A percentile compares a stretch with the other conserved stretches of the same genome.
These are phyloP conservation scores for Suhomyces bokatorum DNA, from an alignment of 1,139 yeast species.

Conservation along the genomic window DNA sequence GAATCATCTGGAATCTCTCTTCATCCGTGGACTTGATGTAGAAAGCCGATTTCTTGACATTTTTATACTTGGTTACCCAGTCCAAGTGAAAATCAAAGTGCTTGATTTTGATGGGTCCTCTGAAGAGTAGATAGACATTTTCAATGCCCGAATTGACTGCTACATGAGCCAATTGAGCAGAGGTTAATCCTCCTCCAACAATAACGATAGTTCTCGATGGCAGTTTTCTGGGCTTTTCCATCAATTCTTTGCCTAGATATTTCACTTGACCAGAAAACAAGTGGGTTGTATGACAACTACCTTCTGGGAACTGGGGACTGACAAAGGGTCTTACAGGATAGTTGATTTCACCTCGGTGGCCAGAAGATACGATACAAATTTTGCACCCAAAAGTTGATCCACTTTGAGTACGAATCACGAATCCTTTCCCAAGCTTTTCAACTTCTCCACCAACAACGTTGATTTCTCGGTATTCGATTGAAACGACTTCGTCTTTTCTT, in stretches of 20 bases:
- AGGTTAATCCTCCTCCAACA: slow-evolving; percentile 52
- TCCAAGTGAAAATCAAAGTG: slow-evolving; percentile 54
- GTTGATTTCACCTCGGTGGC: slow-evolving; percentile 42
- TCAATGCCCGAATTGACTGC: slow-evolving; percentile 33
- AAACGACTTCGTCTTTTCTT: slow-evolving; percentile 35
- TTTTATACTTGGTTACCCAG: slow-evolving; percentile 54
- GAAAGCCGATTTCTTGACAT: slow-evolving; percentile 43
- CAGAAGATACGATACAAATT: slow-evolving; percentile 41
- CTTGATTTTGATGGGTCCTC: slow-evolving; percentile 46
- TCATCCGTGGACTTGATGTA: slow-evolving; percentile 46
- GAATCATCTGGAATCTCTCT: slow-evolving; percentile 42
- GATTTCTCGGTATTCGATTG: slow-evolving; percentile 32
- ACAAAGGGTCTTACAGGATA: slow-evolving; percentile 33
- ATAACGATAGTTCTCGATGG: slow-evolving; percentile 31
- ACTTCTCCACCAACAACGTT: slow-evolving; percentile 26
- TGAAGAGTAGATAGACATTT: slow-evolving; percentile 35
- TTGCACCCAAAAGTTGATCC: slow-evolving; percentile 36
- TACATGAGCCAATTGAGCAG: slow-evolving; percentile 49
- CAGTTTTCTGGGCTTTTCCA: slow-evolving; percentile 17
- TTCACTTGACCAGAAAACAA: slow-evolving; percentile 30
- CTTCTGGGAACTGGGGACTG: slow-evolving; percentile 26
- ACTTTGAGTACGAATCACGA: slow-evolving; percentile 28
- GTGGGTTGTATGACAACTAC: slow-evolving; percentile 48
- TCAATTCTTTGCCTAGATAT: slow-evolving; percentile 23
- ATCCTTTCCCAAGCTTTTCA: slow-evolving; percentile 5